Base-by-base conservation (phyloP, 768 basidiomycete genomes). In the Lactarius hengduanensis region DNA sequence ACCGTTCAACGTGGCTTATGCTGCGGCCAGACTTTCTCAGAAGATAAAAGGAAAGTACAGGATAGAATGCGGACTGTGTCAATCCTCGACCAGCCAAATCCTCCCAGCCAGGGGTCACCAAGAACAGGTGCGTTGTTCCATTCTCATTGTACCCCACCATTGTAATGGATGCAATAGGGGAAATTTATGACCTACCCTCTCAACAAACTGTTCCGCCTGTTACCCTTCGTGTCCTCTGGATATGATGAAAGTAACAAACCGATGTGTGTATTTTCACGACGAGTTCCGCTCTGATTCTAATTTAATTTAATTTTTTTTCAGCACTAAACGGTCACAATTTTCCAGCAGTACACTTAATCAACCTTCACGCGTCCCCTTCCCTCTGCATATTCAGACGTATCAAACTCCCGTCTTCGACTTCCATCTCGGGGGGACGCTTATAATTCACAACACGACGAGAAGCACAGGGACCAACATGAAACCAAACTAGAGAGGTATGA, bases 1-100 rank as follows among this genome's bases (percentile, higher is more conserved):
- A 38, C 90, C 92, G 15, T 94, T 94, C 81, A 90, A 89, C 75
- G 89, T 93, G 69, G 92, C 92, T n/a, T 91, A 90, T 76, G 84
- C 90, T 70, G 90, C 89, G 65, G 88, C 86, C 45, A 77, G 81
- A 67, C 81, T 81, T 62, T 78, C 82, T 56, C 82, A 84, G 80
- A 84, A 72, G 84, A 89, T 41, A 63, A 26, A 30, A 66, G 47
- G 60, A 62, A 56, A 59, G 9, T 43, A 9, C 61, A 59, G 55
- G 58, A 59, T 47, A 59, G 58, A 54, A 36, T 57, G 18, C 65
- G 69, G 59, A 58, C 59, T 20, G 22, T 50, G 26, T 40, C 32
- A 11, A 61, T n/a, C 45, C 30, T 43, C 30, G 41, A 58, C 40
- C 55, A 36, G 8, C 3, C 28, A 2, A 63, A 45, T 50, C 15